Base-by-base conservation (phyloP, 139 green algal genomes). In the Coelastrella sp. region DNA sequence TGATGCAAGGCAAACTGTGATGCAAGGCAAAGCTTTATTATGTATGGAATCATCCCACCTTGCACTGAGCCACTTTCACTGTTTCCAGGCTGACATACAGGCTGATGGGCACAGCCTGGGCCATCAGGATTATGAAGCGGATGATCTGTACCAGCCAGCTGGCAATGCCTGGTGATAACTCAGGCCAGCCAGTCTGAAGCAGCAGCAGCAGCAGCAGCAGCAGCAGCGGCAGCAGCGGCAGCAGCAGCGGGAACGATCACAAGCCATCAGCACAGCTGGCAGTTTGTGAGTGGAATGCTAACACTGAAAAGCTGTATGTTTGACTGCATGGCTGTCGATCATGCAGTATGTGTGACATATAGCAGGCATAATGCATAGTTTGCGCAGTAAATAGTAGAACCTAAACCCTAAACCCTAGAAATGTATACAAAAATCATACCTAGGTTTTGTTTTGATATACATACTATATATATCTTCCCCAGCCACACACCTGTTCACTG, bases 11-110 rank as follows among this genome's bases (percentile, higher is more conserved):
- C 93, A 96, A 4, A 97, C 94, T 84, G 97, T 91, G 6, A 91
- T 95, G 87, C 97, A 97, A 83, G 95, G 96, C 84, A 98, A 96
- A 24, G 96, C 87, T 68, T 94, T 94, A 85, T 93, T 94, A 9
- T 94, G 80, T 70, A 96, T 49, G 35, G 1, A 5, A 27, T 27
- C 49, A 66, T 22, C 76, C 0, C 35, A 91, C 87, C 88, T 88
- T 88, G 88, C 88, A 91, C 68, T 91, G 88, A 59, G 81, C 88
- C 66, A 91, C 93, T 91, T 99, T 98, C 85, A 97, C 93, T 76
- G 97, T 92, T 91, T 98, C 96, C 70, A 98, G 82, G 24, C 94
- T 96, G 5, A 98, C 95, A 87, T 98, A 98, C 56, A 98, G 92
- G 12, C 92, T 96, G 89, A 98, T 98, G 87, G 96, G 96, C 87